Evolutionary conservation across 2,329 filamentous ascomycete species (phyloP), one percentile per base, ranked within the genome.

Genomic region (Aspergillus transmontanensis): DNA sequence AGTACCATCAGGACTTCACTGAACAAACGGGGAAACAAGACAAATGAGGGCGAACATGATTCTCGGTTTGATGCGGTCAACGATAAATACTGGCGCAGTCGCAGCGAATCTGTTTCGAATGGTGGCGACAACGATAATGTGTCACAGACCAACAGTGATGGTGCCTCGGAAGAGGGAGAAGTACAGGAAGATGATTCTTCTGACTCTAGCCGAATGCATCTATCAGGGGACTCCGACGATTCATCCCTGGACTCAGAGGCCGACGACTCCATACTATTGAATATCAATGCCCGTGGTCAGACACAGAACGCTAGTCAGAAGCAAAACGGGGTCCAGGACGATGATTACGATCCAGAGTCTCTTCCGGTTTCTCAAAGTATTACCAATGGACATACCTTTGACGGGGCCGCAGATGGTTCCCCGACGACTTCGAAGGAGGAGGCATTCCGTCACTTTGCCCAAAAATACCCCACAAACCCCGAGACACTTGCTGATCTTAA

Each of bases 241-340:
- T 74, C 73, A 12, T 75, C 75, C 28, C 34, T 73, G 53, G 73
- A 70, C 45, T 76, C 74, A 3, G 78, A 78, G 61, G 78, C 75
- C 2, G 79, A 79, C 57, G 75, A 80, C 58, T 78, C 77, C 0
- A 81, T 82, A 58, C 62, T 81, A 69, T 65, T 82, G 61, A 82
- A 82, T 58, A 69, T 81, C 56, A 75, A 76, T 34, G 64, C 68
- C 6, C 58, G 64, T 50, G 54, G 60, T 26, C 58, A 63, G 30
- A 39, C 48, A 21, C 64, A 64, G 26, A 56, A 21, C 53, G 43
- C 54, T 39, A 57, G 51, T 16, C 57, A 63, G 41, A 60, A 67
- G 9, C 64, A 70, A 32, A 64, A 64, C n/a, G 63, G 62, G 11
- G 6, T 16, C 43, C 60, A 45, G 16, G 58, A 61, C 21, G 63